Base-by-base conservation (phyloP, 1,139 yeast genomes). In the Protomyces inundatus region DNA sequence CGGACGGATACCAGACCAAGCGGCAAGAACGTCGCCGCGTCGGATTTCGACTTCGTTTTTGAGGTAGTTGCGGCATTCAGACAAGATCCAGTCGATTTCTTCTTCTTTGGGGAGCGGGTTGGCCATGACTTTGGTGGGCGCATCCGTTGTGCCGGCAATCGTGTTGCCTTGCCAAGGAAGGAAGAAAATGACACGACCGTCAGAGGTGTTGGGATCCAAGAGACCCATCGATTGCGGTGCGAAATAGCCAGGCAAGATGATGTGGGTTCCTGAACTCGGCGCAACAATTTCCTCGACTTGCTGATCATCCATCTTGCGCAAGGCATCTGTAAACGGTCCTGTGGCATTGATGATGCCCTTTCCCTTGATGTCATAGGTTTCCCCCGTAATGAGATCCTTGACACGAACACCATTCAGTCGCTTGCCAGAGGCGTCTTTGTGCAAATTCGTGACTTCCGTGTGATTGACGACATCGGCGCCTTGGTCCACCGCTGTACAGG, bases 91-190 rank as follows among this genome's bases (percentile, higher is more conserved):
- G 73, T 87, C 85, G 69, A 91, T 90, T 74, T 91, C 98, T 69
- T 86, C 89, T 76, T 91, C 97, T 56, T 86, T 80, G 53, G 98
- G 96, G 64, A 84, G 80, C 61, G 98, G 98, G 77, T 86, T 86
- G 55, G 73, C 69, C 66, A 73, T 74, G 57, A 78, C 71, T 69
- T 81, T 86, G 65, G 95, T 90, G 65, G 93, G 90, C 67, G 82
- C 80, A 78, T 91, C 98, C 66, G 98, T 91, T 66, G 98, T 91
- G 75, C 98, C 98, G 67, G 97, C 97, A 72, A 91, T 82, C 56
- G 91, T 96, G 76, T 90, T 89, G 14, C 97, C 97, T 79, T 90
- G 97, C 98, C 98, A 91, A 71, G 98, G 98, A 76, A 91, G 81
- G 79, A 91, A 91, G 79, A 91, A 91, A 87, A 91, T 88, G 66